Base-by-base conservation (phyloP, 768 basidiomycete genomes). In the Boletus vermiculosoides region DNA sequence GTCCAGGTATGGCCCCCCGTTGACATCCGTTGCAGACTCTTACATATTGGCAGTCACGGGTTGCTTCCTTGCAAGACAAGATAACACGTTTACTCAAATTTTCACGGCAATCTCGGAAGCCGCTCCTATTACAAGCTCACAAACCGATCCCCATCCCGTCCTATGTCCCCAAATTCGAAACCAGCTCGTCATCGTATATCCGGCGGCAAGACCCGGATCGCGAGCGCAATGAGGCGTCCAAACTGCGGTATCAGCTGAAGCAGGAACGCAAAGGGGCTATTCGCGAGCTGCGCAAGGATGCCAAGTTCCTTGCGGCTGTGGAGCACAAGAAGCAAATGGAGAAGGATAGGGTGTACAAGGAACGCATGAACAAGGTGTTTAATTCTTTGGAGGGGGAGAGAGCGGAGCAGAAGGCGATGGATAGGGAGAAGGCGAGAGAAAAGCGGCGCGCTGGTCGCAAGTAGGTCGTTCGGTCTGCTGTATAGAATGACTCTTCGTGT, bases 261-360 rank as follows among this genome's bases (percentile, higher is more conserved):
- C 88, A 98, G 75, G 97, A 98, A 78, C 79, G 83, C 68, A 98
- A 98, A 79, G 95, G 97, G 44, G 97, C 97, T 5, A 94, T 99
- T 59, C 80, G 96, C 45, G 97, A 99, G 70, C 78, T 99, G 52
- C 85, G 97, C 58, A 98, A 98, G 78, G 97, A 99, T 69, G 87
- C 93, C 59, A 81, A 83, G 62, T 99, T 98, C 83, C 78, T 99
- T 74, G 93, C 96, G 11, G 80, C 79, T 30, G 94, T 95, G 68
- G 86, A 93, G 65, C 87, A 92, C 67, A 84, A 87, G 74, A 85
- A 87, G 68, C 89, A 92, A 75, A 75, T 78, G 71, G 89, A 90
- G 77, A 95, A 93, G 80, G 96, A 98, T 66, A 77, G 66, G 60
- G 75, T 73, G 30, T 98, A 99, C 73, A 85, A 83, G 65, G 83